phyloP scores from a whole-genome alignment of 129 eudicot genomes.

The Pulicaria dysenterica region DNA sequence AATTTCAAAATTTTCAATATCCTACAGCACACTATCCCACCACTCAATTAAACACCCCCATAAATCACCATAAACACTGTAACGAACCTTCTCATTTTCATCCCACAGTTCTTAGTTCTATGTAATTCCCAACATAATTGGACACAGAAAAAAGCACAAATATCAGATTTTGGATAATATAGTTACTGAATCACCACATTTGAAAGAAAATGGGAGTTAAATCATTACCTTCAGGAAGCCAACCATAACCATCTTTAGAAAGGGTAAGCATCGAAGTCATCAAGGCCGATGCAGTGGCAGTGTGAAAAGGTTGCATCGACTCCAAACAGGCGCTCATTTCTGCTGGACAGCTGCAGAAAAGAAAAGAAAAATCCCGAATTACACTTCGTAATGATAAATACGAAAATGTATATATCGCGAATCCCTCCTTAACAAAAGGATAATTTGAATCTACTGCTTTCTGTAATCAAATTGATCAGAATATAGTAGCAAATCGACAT shows the following conservation, averaged over 20 bases:
- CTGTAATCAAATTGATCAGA: too few relatives aligned
- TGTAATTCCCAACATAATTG: neutral
- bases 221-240: constrained; percentile 81
- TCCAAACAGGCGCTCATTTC: constrained; percentile 80
- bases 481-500: too few relatives aligned
- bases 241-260: constrained; percentile 62
- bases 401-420: neutral
- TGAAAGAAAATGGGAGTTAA: neutral
- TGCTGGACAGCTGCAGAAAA: constrained; percentile 55
- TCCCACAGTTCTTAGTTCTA: neutral
- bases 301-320: constrained; percentile 86
- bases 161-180: neutral
- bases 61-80: neutral
- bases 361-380: constrained; percentile 7
- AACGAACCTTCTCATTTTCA: neutral
- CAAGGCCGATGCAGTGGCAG: constrained; percentile 89
- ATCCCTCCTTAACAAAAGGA: too few relatives aligned
- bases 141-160: neutral
- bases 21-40: too few relatives aligned
- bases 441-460: too few relatives aligned
- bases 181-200: neutral
- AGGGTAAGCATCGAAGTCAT: constrained; percentile 93
- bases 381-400: neutral
- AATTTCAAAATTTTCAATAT: too few relatives aligned
- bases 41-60: neutral